Base-by-base conservation (phyloP, 1,284 basidiomycete species). In the Rhodotorula sp. region DNA sequence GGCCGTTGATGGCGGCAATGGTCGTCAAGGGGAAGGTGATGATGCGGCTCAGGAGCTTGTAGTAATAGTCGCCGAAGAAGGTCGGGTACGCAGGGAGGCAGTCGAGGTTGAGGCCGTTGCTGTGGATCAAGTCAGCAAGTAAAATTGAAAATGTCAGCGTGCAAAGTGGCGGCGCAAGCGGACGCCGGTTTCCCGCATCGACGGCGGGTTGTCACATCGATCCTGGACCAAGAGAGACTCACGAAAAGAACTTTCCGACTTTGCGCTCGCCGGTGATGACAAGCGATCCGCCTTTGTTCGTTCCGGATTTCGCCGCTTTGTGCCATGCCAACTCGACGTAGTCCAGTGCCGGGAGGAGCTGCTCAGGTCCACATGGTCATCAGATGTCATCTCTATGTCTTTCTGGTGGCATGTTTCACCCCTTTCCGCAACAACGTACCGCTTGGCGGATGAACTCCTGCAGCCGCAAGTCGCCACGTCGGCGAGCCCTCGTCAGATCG, bases 1-100 rank as follows among this genome's bases (percentile, higher is more conserved):
- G 79, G 0, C 79, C 79, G 67, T 79, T 79, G 48, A 80, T 69
- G 7, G 78, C 78, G 12, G 79, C 74, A 16, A 80, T 68, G 14
- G 79, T 79, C n/a, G 71, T 74, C 16, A 80, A 69, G 2, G 79
- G 79, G 59, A 77, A 79, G 8, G 68, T 74, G 43, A 80, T 65
- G 18, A 80, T n/a, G 3, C 76, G 71, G 14, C 58, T 43, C 18
- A 79, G 59, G 5, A 79, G 34, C 14, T 48, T 21, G 60, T 76
- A 71, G 56, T 75, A 77, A n/a, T 68, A 66, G 62, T 77, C 71
- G 51, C 68, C 63, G 68, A 74, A 74, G 56, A 76, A 76, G 5
- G 70, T 67, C 23, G 58, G 63, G 58, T 65, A 72, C 23, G 67
- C 62, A 14, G 58, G 47, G 47, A 70, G 62, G 57, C 70, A 62